Percentiles rank a stretch among this genome's conserved stretches.
These are phyloP conservation scores for Fomitiporia mediterranea DNA, from an alignment of 1,284 basidiomycete genomes.

Conservation along the genomic window DNA sequence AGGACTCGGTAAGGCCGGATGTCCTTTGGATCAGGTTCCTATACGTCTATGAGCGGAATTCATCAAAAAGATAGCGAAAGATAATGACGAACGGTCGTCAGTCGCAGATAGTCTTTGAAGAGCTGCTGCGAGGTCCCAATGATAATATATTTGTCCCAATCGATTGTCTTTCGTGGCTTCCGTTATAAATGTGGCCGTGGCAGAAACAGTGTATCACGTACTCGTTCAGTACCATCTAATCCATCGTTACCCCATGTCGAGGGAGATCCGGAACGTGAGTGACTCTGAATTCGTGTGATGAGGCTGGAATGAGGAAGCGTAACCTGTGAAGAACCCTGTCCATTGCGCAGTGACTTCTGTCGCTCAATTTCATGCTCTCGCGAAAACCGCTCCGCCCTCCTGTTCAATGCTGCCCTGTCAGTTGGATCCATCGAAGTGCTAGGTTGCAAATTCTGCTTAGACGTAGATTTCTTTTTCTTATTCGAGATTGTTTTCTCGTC, in stretches of 20 bases:
- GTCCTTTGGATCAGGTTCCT: constrained; percentile 93
- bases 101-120: constrained; percentile 93
- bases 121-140: constrained; percentile 86
- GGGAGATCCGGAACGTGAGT: constrained; percentile 44
- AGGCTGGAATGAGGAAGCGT: constrained; percentile 49
- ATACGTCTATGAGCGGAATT: constrained; percentile 4
- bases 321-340: constrained; percentile 39
- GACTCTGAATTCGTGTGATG: constrained; percentile 34
- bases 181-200: constrained; percentile 10
- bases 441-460: constrained; percentile 21
- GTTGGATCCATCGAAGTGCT: constrained; percentile 46
- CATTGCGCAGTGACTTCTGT: constrained; percentile 43
- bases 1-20: constrained; percentile 88
- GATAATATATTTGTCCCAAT: constrained; percentile 96
- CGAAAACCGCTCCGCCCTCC: constrained; percentile 72
- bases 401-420: constrained; percentile 62
- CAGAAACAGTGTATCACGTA: constrained; percentile 34
- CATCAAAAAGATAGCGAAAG: constrained; percentile 11
- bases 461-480: constrained; percentile 57
- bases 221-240: constrained; percentile 60
- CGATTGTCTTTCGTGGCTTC: constrained; percentile 67
- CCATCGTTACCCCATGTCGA: constrained; percentile 49
- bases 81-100: constrained; percentile 73
- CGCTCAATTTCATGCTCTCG: constrained; percentile 78
- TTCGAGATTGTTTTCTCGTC: constrained; percentile 37